phyloP scores from a whole-genome alignment of 371 early-diverging fungal species.

The Actinomortierella ambigua region DNA sequence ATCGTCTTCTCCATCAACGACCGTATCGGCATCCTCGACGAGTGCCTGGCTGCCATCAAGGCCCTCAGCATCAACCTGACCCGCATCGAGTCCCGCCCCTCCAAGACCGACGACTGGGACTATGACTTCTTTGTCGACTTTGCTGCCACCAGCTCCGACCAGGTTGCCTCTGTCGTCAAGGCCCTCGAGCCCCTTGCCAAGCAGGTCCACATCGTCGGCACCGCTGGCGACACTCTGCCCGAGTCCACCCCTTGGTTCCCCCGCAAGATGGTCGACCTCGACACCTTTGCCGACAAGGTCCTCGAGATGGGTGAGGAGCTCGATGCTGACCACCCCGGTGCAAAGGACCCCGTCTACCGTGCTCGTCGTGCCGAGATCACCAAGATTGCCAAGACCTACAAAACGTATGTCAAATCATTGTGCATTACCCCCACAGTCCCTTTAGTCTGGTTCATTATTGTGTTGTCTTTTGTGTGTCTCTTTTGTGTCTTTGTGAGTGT shows the following conservation, averaged over 20 bases:
- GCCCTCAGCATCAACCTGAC: slow-evolving; percentile 81
- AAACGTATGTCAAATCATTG: slow-evolving; percentile 57
- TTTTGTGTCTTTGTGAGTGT: too few species aligned
- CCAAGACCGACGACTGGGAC: slow-evolving; percentile 74
- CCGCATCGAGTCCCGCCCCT: slow-evolving; percentile 94
- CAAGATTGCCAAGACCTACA: slow-evolving; percentile 81
- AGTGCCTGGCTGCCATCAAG: slow-evolving; percentile 78
- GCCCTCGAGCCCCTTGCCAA: slow-evolving; percentile 64
- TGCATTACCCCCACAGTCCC: too few species aligned
- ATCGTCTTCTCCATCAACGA: slow-evolving; percentile 86
- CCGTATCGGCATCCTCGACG: slow-evolving; percentile 85
- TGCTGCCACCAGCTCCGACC: slow-evolving; percentile 58
- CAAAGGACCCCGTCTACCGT: slow-evolving; percentile 86
- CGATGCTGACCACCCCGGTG: slow-evolving; percentile 95
- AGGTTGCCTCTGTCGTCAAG: slow-evolving; percentile 64
- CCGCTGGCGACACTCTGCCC: slow-evolving; percentile 33
- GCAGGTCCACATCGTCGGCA: slow-evolving; percentile 64
- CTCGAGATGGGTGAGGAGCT: slow-evolving; percentile 92
- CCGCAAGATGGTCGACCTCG: slow-evolving; percentile 90
- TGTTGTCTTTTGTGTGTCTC: too few species aligned
- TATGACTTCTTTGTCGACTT: slow-evolving; percentile 96
- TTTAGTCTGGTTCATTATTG: too few species aligned
- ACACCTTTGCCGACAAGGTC: slow-evolving; percentile 92
- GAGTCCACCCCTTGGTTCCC: slow-evolving; percentile 91
- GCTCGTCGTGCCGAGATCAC: slow-evolving; percentile 89